These are phyloP conservation scores for Geranium brycei DNA, from an alignment of 345 rosid genomes.

Conservation along the genomic window DNA sequence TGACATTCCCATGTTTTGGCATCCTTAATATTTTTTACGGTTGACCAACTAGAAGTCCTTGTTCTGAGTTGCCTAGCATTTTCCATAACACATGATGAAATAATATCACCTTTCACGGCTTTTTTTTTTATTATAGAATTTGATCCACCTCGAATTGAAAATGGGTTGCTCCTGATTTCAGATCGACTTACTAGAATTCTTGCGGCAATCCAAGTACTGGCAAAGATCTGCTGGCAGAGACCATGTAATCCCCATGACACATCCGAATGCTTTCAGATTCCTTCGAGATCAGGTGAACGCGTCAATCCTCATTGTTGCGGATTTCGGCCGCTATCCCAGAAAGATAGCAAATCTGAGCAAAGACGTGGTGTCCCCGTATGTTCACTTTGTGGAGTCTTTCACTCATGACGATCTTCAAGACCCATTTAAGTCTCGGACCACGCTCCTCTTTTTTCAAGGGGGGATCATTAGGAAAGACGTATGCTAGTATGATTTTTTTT, in stretches of 20 bases:
- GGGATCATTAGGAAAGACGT: slow-evolving; percentile 82
- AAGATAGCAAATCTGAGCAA: slow-evolving; percentile 61
- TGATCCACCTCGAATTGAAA: neutral
- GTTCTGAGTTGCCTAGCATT: too few species aligned
- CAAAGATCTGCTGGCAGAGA: slow-evolving; percentile 89
- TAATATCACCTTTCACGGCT: too few species aligned
- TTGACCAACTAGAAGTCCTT: too few species aligned
- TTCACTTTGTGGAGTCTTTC: slow-evolving; percentile 74
- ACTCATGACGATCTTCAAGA: slow-evolving; percentile 34
- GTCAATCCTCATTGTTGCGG: slow-evolving; percentile 74
- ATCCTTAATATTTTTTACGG: too few species aligned
- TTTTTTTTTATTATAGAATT: too few species aligned
- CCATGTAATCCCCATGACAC: slow-evolving; percentile 95
- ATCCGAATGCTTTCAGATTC: slow-evolving; percentile 99
- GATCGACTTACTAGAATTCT: slow-evolving; percentile 60
- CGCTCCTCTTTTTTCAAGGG: slow-evolving; percentile 86
- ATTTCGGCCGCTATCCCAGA: slow-evolving; percentile 73
- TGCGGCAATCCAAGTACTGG: slow-evolving; percentile 66
- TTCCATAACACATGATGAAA: too few species aligned
- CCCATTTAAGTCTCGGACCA: slow-evolving; percentile 59
- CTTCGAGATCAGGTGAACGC: slow-evolving; percentile 72
- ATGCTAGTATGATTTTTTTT: slow-evolving; percentile 12
- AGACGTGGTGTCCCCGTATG: slow-evolving; percentile 91
- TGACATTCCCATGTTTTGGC: too few species aligned
- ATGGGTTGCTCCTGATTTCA: slow-evolving; percentile 25